Conservation (phyloP, 2,329 filamentous ascomycete genomes). For the Hypoxylon sp. region DNA sequence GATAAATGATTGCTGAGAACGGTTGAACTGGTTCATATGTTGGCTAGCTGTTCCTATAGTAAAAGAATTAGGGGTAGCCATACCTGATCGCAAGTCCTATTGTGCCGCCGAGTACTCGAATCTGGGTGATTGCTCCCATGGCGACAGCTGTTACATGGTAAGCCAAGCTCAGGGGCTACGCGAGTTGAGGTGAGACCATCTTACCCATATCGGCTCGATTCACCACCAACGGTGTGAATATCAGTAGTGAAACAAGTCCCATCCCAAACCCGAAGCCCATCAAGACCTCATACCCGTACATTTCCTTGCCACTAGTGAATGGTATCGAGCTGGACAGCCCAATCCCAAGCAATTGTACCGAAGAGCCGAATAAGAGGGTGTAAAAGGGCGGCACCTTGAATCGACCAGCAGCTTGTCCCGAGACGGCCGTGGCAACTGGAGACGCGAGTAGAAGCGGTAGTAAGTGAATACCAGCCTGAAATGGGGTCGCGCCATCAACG, state of each 20-base stretch:
- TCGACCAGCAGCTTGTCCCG: slow-evolving; percentile 42
- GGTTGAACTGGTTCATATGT: slow-evolving; percentile 28
- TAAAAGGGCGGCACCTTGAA: slow-evolving; percentile 45
- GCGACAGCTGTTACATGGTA: slow-evolving; percentile 40
- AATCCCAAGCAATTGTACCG: slow-evolving; percentile 47
- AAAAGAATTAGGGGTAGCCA: neutral
- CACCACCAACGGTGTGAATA: slow-evolving; percentile 45
- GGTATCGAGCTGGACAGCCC: slow-evolving; percentile 44
- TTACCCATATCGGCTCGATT: slow-evolving; percentile 43
- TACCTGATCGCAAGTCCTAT: slow-evolving; percentile 49
- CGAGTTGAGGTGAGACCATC: slow-evolving; percentile 10
- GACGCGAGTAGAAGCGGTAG: slow-evolving; percentile 47
- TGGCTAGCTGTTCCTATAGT: neutral
- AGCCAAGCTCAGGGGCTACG: neutral
- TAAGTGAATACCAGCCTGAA: slow-evolving; percentile 46
- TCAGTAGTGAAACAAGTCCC: slow-evolving; percentile 44
- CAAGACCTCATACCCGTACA: slow-evolving; percentile 48
- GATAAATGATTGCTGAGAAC: slow-evolving; percentile 35
- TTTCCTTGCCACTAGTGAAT: slow-evolving; percentile 25
- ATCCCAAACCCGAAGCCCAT: slow-evolving; percentile 51
- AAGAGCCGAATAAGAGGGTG: slow-evolving; percentile 40
- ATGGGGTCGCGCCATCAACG: slow-evolving; percentile 43
- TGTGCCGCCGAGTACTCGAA: slow-evolving; percentile 50
- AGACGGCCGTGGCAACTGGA: slow-evolving; percentile 44
- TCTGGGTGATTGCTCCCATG: slow-evolving; percentile 49